Evolutionary conservation across 371 early-diverging fungal species (phyloP).

Genomic region (Lichtheimia ornata): DNA sequence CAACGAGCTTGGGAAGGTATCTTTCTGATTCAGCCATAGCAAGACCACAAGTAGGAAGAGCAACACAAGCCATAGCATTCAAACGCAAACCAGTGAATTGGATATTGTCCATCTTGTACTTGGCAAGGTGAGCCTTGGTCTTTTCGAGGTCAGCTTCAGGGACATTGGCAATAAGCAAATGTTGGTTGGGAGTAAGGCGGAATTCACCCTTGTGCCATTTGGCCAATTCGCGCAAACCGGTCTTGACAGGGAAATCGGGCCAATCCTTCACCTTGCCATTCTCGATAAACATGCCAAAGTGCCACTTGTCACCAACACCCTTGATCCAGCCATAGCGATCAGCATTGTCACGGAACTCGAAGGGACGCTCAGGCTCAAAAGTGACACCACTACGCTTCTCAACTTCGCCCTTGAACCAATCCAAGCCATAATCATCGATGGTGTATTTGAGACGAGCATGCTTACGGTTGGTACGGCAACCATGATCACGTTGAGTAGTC

Average conservation of each 20-base stretch:
- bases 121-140: conserved; percentile 71
- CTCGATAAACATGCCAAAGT: conserved; percentile 88
- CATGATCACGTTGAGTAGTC: conserved; percentile 90
- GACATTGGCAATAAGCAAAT: conserved; percentile 81
- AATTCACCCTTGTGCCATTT: conserved; percentile 78
- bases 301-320: conserved; percentile 71
- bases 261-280: conserved; percentile 92
- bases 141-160: conserved; percentile 68
- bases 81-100: conserved; percentile 78
- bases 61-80: conserved; percentile 94
- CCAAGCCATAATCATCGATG: conserved; percentile 89
- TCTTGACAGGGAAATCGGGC: conserved; percentile 74
- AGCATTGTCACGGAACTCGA: conserved; percentile 81
- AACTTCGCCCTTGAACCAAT: conserved; percentile 86
- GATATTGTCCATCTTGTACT: conserved; percentile 83
- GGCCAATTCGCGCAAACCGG: conserved; percentile 82
- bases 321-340: conserved; percentile 93
- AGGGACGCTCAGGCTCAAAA: conserved; percentile 65
- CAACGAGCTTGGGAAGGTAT: conserved; percentile 84
- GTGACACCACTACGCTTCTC: conserved; percentile 77
- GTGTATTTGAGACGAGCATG: conserved; percentile 97
- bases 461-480: conserved; percentile 95
- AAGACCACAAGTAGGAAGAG: conserved; percentile 90
- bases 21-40: conserved; percentile 97
- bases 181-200: conserved; percentile 90